Evolutionary conservation across 306 rosid genomes (phyloP).

Genomic region (Castanea crenata): DNA sequence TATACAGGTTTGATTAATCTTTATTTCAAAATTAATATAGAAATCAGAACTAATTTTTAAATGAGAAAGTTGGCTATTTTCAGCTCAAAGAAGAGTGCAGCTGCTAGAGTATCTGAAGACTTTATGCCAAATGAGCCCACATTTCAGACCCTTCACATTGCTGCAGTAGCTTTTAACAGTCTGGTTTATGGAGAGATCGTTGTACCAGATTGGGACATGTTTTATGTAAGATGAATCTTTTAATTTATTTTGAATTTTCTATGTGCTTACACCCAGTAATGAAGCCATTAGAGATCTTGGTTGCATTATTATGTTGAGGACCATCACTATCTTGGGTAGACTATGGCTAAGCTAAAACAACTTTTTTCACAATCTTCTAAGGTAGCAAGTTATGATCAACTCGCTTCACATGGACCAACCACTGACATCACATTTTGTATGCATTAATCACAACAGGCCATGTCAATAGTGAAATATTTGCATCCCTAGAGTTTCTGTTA

Average conservation of each 20-base stretch:
- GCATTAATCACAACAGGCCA: too few species aligned
- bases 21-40: background rate
- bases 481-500: too few species aligned
- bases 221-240: conserved; percentile 42
- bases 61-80: background rate
- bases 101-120: conserved; percentile 70
- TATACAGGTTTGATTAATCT: conserved; percentile 48
- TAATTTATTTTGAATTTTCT: background rate
- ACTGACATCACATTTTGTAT: too few species aligned
- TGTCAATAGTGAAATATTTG: too few species aligned
- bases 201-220: conserved; percentile 83
- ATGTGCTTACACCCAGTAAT: too few species aligned
- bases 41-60: background rate
- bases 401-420: too few species aligned
- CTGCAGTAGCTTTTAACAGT: conserved; percentile 71
- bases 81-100: conserved; percentile 61
- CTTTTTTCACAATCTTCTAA: too few species aligned
- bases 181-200: conserved; percentile 66
- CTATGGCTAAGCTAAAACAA: too few species aligned
- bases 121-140: conserved; percentile 74
- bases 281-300: background rate
- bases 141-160: conserved; percentile 67
- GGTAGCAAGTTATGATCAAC: too few species aligned
- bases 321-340: too few species aligned
- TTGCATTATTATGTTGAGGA: background rate